Conservation (phyloP, 345 rosid genomes). For the Triadica sebifera region DNA sequence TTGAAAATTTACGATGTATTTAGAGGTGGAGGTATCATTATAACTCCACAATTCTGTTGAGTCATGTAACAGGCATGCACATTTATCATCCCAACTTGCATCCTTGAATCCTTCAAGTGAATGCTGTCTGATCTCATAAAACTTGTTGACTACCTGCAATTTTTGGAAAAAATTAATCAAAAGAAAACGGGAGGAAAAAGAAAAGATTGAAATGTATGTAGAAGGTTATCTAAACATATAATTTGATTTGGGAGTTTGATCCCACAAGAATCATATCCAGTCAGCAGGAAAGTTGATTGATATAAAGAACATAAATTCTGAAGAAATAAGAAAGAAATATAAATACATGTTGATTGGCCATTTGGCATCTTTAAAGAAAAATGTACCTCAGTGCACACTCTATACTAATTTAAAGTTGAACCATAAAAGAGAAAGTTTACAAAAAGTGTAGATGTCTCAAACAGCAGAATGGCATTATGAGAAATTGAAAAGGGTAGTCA, state of each 20-base stretch:
- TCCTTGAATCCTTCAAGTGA: slow-evolving; percentile 45
- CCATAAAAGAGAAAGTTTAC: too few relatives aligned
- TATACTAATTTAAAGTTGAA: neutral
- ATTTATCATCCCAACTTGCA: slow-evolving; percentile 62
- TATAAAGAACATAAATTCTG: neutral
- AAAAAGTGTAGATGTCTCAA: too few relatives aligned
- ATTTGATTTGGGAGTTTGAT: neutral
- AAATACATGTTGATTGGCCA: neutral
- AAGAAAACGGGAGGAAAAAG: neutral
- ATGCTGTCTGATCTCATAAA: slow-evolving; percentile 62
- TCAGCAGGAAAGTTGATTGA: neutral
- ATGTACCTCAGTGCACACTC: neutral
- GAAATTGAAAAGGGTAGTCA: neutral
- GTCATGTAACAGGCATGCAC: slow-evolving; percentile 62
- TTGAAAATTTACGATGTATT: slow-evolving; percentile 68
- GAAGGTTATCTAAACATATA: neutral
- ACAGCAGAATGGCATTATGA: neutral
- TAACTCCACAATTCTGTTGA: slow-evolving; percentile 74
- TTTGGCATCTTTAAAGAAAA: neutral
- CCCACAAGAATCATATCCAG: neutral
- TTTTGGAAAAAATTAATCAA: neutral
- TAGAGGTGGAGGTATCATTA: slow-evolving; percentile 72
- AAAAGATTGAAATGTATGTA: neutral
- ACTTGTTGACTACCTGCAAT: slow-evolving; percentile 67
- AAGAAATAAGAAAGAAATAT: neutral